Conservation (phyloP, 2,329 filamentous ascomycete species). For the Sclerotinia trifoliorum region DNA sequence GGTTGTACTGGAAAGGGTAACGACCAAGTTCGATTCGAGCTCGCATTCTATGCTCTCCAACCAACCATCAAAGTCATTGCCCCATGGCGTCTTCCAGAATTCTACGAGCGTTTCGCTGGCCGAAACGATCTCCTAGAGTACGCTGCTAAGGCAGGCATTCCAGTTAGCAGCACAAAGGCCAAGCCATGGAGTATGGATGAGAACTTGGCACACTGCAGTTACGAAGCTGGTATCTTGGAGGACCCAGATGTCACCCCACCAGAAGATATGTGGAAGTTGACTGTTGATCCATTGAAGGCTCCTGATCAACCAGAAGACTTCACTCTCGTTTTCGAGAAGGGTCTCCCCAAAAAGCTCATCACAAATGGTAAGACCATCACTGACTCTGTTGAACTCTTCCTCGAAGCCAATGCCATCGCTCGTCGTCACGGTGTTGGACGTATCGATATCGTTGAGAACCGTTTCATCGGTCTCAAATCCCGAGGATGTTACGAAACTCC, state of each 20-base stretch:
- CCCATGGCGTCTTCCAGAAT: conserved; percentile 70
- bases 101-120: conserved; percentile 69
- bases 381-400: conserved; percentile 70
- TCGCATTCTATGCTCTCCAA: conserved; percentile 60
- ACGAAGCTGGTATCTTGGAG: conserved; percentile 77
- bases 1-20: conserved; percentile 64
- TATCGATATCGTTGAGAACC: conserved; percentile 81
- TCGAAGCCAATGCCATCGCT: conserved; percentile 68
- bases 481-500: conserved; percentile 73
- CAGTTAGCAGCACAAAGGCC: conserved; percentile 70
- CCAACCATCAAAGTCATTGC: conserved; percentile 69
- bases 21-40: conserved; percentile 65
- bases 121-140: conserved; percentile 72
- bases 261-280: conserved; percentile 78
- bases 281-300: conserved; percentile 65
- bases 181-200: conserved; percentile 68
- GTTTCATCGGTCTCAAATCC: conserved; percentile 77
- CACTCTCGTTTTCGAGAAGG: conserved; percentile 70
- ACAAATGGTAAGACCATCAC: conserved; percentile 60
- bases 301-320: conserved; percentile 71
- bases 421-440: conserved; percentile 72
- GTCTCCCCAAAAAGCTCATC: conserved; percentile 67
- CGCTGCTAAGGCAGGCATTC: conserved; percentile 64
- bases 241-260: conserved; percentile 64
- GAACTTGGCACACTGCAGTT: conserved; percentile 74